phyloP scores from a whole-genome alignment of 768 basidiomycete genomes.

The Lentinula detonsa region DNA sequence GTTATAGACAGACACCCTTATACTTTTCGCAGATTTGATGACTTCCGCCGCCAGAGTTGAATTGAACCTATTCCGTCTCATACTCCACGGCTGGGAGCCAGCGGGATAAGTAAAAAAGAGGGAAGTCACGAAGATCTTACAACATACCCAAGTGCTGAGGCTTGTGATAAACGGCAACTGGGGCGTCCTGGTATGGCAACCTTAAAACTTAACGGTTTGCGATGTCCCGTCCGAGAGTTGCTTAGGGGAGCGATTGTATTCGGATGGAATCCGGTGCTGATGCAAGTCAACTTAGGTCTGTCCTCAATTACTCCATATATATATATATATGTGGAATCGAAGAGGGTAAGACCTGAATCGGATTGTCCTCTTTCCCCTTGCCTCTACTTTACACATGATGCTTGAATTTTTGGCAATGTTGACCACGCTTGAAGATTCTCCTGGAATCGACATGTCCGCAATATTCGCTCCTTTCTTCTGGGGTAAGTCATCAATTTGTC shows the following conservation, averaged over 20 bases:
- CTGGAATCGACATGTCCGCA: slow-evolving; percentile 5
- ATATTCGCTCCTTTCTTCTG: slow-evolving; percentile 3
- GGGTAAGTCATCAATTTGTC: not conserved
- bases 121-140: no score
- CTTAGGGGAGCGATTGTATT: not conserved
- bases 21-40: no score
- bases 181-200: not conserved
- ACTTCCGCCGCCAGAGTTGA: no score
- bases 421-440: not conserved
- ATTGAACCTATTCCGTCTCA: no score
- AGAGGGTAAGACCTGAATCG: not conserved
- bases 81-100: no score
- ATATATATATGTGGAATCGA: not conserved
- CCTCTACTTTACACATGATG: not conserved
- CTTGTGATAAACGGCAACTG: no score
- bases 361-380: not conserved
- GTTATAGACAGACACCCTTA: no score
- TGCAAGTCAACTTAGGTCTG: not conserved
- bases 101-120: no score
- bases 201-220: not conserved
- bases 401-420: not conserved
- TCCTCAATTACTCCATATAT: not conserved
- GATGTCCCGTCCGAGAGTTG: not conserved
- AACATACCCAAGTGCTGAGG: no score
- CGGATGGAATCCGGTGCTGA: not conserved